Percentiles rank a stretch among this genome's conserved stretches.
These are phyloP conservation scores for Nitzschia sp. DNA, from an alignment of 108 stramenopile species.

Conservation along the genomic window DNA sequence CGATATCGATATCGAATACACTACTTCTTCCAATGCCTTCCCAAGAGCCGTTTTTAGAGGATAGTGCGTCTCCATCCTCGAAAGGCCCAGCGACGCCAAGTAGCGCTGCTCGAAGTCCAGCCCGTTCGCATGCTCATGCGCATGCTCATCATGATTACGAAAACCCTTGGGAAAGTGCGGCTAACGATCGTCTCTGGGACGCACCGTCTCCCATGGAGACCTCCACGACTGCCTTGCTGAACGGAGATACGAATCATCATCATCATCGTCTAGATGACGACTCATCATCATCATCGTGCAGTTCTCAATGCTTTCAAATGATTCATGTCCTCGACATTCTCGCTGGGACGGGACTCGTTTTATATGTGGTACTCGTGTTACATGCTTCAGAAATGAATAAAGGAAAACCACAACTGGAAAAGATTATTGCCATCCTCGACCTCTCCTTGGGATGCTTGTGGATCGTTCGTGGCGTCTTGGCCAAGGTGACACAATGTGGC, in stretches of 20 bases:
- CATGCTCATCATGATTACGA: neutral
- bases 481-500: constrained; percentile 2
- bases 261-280: neutral
- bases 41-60: too few relatives aligned
- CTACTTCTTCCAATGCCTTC: too few relatives aligned
- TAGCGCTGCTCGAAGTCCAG: too few relatives aligned
- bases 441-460: neutral
- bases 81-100: too few relatives aligned
- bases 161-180: constrained; percentile 32
- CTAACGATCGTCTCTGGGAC: constrained; percentile 22
- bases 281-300: neutral
- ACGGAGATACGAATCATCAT: neutral
- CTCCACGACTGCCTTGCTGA: neutral
- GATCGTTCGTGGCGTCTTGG: constrained; percentile 15
- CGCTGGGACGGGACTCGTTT: neutral
- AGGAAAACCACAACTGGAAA: too few relatives aligned
- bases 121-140: too few relatives aligned
- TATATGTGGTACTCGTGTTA: neutral
- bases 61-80: too few relatives aligned
- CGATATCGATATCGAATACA: too few relatives aligned
- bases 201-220: neutral
- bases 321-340: constrained; percentile 13
- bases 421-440: neutral
- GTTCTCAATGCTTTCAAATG: constrained; percentile 10
- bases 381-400: neutral